Evolutionary conservation across 1,284 basidiomycete species (phyloP), one percentile per base, ranked within the genome.

Genomic region (Mrakiaceae sp.): DNA sequence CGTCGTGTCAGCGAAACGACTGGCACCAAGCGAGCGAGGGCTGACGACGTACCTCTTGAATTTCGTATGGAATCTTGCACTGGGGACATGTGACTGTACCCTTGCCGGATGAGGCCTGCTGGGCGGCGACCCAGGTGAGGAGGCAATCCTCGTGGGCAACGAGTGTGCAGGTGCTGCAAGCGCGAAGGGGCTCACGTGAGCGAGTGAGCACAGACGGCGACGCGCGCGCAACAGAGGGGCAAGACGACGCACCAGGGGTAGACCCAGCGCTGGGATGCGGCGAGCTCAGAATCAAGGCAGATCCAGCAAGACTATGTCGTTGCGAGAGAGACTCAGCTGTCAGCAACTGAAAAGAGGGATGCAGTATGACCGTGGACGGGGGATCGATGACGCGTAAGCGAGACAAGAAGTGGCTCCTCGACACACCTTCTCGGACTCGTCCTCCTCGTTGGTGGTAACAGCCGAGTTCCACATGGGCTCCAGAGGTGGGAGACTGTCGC

Each of bases 91-190:
- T 44, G 12, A 64, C 60, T 53, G 43, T 39, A 6, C 8, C 9
- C 48, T 49, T 7, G 8, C 9, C 39, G 53, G 8, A 39, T 59
- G 43, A 47, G 44, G n/a, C 58, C 58, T 64, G 58, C 48, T 64
- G 58, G 8, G 63, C 60, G 3, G 63, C 63, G 54, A 64, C 49
- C 63, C 63, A 64, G 12, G 57, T 46, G 11, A 64, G 58, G 8
- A 64, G 54, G n/a, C 63, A 64, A 11, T 47, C n/a, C 49, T 64
- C 63, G 58, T 64, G 63, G 11, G 63, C 63, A 58, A 64, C 44
- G 12, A 64, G 54, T 16, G 63, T 60, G 58, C 63, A 64, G 47
- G 43, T 57, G 55, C 55, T 7, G n/a, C 7, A 16, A 16, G 7
- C 7, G 14, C 9, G 52, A 10, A 8, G 39, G 39, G 52, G n/a